Percentiles rank a stretch among this genome's conserved stretches.
Conservation (phyloP, 2,329 filamentous ascomycete species). For the Curvularia sp. region DNA sequence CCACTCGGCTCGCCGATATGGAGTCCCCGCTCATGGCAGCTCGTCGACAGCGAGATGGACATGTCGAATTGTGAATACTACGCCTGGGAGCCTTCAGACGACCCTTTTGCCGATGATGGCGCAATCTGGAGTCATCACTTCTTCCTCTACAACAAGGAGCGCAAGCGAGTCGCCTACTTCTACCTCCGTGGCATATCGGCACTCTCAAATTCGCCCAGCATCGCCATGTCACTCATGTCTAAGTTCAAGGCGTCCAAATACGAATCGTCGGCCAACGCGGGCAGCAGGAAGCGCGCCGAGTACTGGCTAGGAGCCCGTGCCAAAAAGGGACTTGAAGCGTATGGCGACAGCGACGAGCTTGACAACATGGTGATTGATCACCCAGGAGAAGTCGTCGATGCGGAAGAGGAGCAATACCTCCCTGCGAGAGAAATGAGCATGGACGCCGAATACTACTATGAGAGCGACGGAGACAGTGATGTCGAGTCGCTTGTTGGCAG, state of each 20-base stretch:
- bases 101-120: constrained; percentile 90
- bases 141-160: constrained; percentile 94
- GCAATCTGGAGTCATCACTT: constrained; percentile 96
- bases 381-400: constrained; percentile 49
- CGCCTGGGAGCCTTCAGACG: constrained; percentile 85
- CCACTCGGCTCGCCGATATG: constrained; percentile 68
- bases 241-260: constrained; percentile 54
- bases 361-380: constrained; percentile 51
- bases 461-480: constrained; percentile 45
- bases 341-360: constrained; percentile 55
- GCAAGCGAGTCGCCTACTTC: constrained; percentile 92
- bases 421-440: constrained; percentile 42
- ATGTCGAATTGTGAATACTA: constrained; percentile 89
- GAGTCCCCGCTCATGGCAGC: constrained; percentile 89
- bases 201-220: constrained; percentile 68
- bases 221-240: constrained; percentile 44
- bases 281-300: constrained; percentile 79
- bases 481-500: constrained; percentile 41
- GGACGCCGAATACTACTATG: constrained; percentile 42
- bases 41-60: constrained; percentile 94
- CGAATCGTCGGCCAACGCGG: constrained; percentile 59
- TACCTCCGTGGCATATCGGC: constrained; percentile 89
- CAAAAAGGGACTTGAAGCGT: constrained; percentile 54
- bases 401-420: constrained; percentile 50
- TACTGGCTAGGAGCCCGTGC: constrained; percentile 84